Percentiles rank a stretch among this genome's conserved stretches.
Conservation (phyloP, 2,329 filamentous ascomycete genomes). For the Gyromitra esculenta region DNA sequence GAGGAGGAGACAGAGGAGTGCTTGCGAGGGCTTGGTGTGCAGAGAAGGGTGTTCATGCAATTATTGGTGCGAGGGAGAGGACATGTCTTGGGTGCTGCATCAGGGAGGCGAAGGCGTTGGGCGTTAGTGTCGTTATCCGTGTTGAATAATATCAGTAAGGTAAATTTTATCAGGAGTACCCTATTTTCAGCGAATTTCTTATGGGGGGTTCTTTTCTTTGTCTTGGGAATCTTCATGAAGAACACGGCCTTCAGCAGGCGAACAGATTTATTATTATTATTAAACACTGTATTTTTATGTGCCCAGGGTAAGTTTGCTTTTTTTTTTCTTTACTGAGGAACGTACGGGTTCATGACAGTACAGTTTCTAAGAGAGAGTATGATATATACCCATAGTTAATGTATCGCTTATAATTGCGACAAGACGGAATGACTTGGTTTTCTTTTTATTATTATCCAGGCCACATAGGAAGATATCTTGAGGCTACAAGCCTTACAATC, state of each 20-base stretch:
- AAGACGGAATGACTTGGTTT: too few species aligned
- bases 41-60: constrained; percentile 76
- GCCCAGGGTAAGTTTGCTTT: not conserved
- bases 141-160: constrained; percentile 59
- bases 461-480: not conserved
- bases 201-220: not conserved
- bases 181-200: not conserved
- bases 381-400: not conserved
- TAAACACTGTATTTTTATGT: not conserved
- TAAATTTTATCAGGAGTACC: not conserved
- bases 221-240: not conserved
- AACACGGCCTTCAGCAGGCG: not conserved
- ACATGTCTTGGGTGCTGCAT: constrained; percentile 79
- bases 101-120: constrained; percentile 76
- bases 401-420: not conserved
- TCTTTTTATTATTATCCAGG: not conserved
- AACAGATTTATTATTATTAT: not conserved
- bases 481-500: not conserved
- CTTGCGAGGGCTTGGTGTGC: constrained; percentile 77
- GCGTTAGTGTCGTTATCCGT: constrained; percentile 73
- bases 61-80: constrained; percentile 73
- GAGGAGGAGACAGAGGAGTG: constrained; percentile 74
- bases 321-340: not conserved
- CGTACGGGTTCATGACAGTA: not conserved
- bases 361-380: not conserved